Evolutionary conservation across 371 early-diverging fungal genomes (phyloP).

Genomic region (Globomyces sp.): DNA sequence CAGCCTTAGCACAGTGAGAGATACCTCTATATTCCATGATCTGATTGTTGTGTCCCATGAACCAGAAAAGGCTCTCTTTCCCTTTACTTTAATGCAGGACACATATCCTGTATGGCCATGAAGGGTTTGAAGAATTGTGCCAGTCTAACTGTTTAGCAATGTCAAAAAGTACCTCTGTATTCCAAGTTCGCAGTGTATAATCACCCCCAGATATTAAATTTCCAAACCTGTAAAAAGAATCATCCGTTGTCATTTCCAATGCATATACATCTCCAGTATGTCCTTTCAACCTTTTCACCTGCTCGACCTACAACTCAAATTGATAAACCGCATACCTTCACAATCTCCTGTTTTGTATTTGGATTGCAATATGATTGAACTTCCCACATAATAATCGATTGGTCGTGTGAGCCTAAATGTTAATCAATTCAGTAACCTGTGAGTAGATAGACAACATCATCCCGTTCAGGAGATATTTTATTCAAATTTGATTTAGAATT

Average conservation of each 20-base stretch:
- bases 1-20: not conserved
- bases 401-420: constrained; percentile 47
- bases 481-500: constrained; percentile 12
- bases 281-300: constrained; percentile 25
- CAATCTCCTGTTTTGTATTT: constrained; percentile 14
- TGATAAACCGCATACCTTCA: constrained; percentile 12
- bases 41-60: constrained; percentile 48
- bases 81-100: constrained; percentile 41
- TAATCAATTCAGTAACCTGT: not conserved
- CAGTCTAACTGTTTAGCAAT: constrained; percentile 12
- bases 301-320: constrained; percentile 21
- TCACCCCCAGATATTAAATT: constrained; percentile 44
- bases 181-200: constrained; percentile 41
- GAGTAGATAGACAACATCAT: not conserved
- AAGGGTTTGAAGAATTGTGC: constrained; percentile 19
- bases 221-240: constrained; percentile 15
- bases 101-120: constrained; percentile 46
- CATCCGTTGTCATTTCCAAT: constrained; percentile 32
- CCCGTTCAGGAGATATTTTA: not conserved
- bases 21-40: constrained; percentile 50
- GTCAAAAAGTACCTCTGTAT: constrained; percentile 28
- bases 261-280: constrained; percentile 46
- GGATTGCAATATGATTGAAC: constrained; percentile 17
- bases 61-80: constrained; percentile 47
- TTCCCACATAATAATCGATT: constrained; percentile 35